phyloP scores from a whole-genome alignment of 2,329 filamentous ascomycete species.

The Aspergillus neotritici region DNA sequence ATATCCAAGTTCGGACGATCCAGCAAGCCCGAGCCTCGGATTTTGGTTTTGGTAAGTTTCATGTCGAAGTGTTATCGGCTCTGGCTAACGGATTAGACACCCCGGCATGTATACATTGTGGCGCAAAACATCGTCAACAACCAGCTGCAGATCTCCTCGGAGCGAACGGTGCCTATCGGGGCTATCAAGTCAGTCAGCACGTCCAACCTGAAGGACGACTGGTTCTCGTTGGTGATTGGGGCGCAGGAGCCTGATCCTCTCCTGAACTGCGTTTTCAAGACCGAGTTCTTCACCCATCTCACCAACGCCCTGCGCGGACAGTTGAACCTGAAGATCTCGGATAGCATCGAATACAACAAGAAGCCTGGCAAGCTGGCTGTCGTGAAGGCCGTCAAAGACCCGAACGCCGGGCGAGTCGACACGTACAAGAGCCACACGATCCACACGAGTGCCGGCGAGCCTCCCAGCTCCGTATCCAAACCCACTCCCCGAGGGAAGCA shows the following conservation, averaged over 20 bases:
- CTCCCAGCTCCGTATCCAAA: constrained; percentile 72
- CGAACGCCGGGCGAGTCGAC: constrained; percentile 65
- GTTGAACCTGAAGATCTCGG: constrained; percentile 74
- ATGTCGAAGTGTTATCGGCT: not conserved
- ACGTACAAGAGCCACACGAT: constrained; percentile 90
- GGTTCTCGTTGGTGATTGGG: constrained; percentile 88
- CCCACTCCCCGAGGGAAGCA: constrained; percentile 85
- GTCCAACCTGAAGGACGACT: constrained; percentile 84
- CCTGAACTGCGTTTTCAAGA: constrained; percentile 90
- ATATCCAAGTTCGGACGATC: constrained; percentile 95
- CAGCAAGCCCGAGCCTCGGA: constrained; percentile 84
- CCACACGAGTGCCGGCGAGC: constrained; percentile 79
- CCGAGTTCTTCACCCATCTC: constrained; percentile 92
- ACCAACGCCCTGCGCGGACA: constrained; percentile 71
- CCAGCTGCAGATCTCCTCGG: constrained; percentile 72
- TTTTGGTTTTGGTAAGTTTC: constrained; percentile 60
- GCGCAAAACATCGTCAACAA: constrained; percentile 77
- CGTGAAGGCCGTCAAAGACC: constrained; percentile 88
- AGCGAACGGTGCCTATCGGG: constrained; percentile 75
- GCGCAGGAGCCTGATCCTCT: constrained; percentile 90
- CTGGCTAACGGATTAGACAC: constrained; percentile 50
- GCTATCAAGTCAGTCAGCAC: constrained; percentile 81
- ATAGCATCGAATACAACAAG: constrained; percentile 90
- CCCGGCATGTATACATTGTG: constrained; percentile 81
- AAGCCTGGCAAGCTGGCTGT: constrained; percentile 88